phyloP scores from a whole-genome alignment of 2,329 filamentous ascomycete genomes.

The Fusarium nanum region DNA sequence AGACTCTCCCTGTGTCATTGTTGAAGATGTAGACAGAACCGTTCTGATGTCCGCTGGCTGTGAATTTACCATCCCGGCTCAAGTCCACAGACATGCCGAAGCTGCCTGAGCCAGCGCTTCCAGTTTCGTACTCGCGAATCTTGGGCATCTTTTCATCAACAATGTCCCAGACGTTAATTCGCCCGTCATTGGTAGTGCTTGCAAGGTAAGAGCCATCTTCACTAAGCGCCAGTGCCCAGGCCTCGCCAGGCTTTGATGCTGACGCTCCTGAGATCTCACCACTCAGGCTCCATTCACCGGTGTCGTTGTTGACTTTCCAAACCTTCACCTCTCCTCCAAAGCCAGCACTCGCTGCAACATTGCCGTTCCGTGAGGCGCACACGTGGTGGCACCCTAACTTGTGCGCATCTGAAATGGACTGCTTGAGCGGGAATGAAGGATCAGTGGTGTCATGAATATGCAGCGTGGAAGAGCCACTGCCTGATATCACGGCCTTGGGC shows the following conservation, averaged over 20 bases:
- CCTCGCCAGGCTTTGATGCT: conserved; percentile 73
- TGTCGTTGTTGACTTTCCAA: conserved; percentile 73
- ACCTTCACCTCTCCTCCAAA: conserved; percentile 91
- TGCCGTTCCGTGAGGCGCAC: conserved; percentile 75
- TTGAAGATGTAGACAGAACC: conserved; percentile 95
- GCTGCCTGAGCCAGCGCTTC: conserved; percentile 75
- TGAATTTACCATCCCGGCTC: conserved; percentile 81
- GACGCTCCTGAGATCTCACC: conserved; percentile 57
- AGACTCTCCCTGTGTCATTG: conserved; percentile 85
- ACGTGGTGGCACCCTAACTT: conserved; percentile 93
- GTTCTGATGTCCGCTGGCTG: conserved; percentile 92
- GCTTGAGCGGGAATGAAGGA: conserved; percentile 78
- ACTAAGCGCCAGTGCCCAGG: conserved; percentile 90
- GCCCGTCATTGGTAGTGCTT: conserved; percentile 87
- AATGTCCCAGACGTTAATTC: conserved; percentile 89
- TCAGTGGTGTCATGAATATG: conserved; percentile 81
- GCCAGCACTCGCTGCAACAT: conserved; percentile 81
- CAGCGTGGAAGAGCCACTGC: conserved; percentile 84
- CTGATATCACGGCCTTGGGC: conserved; percentile 78
- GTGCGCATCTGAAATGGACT: conserved; percentile 84
- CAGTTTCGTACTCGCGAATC: conserved; percentile 86
- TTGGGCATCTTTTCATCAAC: conserved; percentile 67
- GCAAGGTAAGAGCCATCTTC: conserved; percentile 86
- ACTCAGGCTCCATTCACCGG: conserved; percentile 62
- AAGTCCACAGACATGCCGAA: conserved; percentile 92